Base-by-base conservation (phyloP, 2,329 filamentous ascomycete genomes). In the Alternaria sp. region DNA sequence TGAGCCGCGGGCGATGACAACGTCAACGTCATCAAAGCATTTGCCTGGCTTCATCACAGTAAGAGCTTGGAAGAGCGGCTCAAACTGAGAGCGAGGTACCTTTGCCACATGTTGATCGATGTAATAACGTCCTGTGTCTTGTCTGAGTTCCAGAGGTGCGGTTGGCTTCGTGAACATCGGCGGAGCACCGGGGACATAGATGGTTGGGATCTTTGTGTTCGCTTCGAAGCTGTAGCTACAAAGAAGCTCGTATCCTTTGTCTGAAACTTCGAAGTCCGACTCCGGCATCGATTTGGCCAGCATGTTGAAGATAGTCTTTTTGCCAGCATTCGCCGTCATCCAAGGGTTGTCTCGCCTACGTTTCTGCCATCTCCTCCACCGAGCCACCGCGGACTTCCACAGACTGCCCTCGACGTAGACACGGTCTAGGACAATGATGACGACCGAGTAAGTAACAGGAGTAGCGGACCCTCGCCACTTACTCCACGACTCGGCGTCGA, bases 21-120 rank as follows among this genome's bases (percentile, higher is more conserved):
- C 31, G 14, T 51, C 48, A 3, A 39, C 24, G 13, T 51, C 33
- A 8, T 51, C 23, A 34, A 51, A 39, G 34, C 33, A 14, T n/a
- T 51, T 28, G 23, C 34, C 17, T 39, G 48, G 48, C 24, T 23
- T 31, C 48, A 37, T 51, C 8, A 39, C 48, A 7, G 34, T 26
- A 24, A 51, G 33, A 14, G 33, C 48, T 26, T 51, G 34, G 14
- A 51, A 51, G 48, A 36, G 31, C 14, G 48, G 48, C n/a, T 51
- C 33, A 9, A 51, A 51, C 10, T 36, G 48, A 0, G 14, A 36
- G 2, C 10, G 33, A 5, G 33, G 23, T 23, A 28, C 11, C 11
- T 51, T 51, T 23, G 24, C 33, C 14, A 39, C 33, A 39, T 51
- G 14, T 21, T 51, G 34, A 9, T 51, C 48, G 14, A 28, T 29